Evolutionary conservation across 305 asterid genomes (phyloP).

Genomic region (Solanum hybrid): DNA sequence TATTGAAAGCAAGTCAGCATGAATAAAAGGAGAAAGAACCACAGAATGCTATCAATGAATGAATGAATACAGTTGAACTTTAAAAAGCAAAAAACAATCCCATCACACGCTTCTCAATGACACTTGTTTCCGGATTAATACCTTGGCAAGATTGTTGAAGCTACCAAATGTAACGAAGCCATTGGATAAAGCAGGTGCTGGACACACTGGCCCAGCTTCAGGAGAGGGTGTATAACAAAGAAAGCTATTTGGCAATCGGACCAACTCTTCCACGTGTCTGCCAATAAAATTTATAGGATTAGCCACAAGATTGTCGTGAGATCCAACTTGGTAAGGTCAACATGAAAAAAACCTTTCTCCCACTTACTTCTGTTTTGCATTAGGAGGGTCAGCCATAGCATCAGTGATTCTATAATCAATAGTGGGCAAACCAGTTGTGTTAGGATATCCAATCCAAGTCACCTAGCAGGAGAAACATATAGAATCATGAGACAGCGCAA

Average conservation of each 20-base stretch:
- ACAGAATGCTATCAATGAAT: neutral
- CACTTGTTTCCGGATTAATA: conserved; percentile 13
- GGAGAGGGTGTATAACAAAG: conserved; percentile 96
- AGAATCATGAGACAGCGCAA: neutral
- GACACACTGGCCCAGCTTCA: conserved; percentile 87
- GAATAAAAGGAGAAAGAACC: conserved; percentile 13
- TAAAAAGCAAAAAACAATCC: conserved; percentile 1
- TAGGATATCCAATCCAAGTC: conserved; percentile 99
- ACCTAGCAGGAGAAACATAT: conserved; percentile 38
- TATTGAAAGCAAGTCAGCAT: neutral
- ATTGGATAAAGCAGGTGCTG: conserved; percentile 83
- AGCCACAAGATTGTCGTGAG: neutral
- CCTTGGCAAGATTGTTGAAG: conserved; percentile 99
- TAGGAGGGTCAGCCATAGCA: conserved; percentile 78
- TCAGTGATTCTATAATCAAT: conserved; percentile 94
- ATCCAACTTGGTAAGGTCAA: conserved; percentile 2
- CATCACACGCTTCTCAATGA: neutral
- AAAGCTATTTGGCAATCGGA: conserved; percentile 74
- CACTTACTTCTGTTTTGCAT: conserved; percentile 68
- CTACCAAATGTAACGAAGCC: conserved; percentile 97
- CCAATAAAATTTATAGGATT: conserved; percentile 17
- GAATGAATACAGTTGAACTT: neutral
- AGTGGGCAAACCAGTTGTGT: conserved; percentile 94
- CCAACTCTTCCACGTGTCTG: conserved; percentile 96
- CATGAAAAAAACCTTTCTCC: conserved; percentile 3